Conservation (phyloP, 371 early-diverging fungal genomes). For the Zychaea mexicana region DNA sequence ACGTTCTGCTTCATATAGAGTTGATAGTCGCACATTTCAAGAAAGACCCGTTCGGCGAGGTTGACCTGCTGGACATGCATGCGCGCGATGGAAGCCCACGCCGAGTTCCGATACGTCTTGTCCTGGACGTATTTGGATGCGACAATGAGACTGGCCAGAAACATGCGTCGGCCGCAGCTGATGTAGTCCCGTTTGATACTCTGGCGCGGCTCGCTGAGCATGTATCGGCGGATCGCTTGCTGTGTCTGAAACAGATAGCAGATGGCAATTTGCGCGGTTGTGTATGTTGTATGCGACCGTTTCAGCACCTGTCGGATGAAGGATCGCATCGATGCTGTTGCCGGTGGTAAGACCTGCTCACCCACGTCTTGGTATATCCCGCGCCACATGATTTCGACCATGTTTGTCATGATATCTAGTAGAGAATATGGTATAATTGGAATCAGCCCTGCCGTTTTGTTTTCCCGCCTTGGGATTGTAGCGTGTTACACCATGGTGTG, state of each 20-base stretch:
- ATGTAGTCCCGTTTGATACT: constrained; percentile 32
- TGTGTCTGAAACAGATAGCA: constrained; percentile 63
- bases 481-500: too few relatives aligned
- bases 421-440: neutral
- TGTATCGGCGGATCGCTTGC: neutral
- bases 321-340: constrained; percentile 61
- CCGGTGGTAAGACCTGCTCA: constrained; percentile 18
- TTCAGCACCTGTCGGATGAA: constrained; percentile 80
- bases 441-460: too few relatives aligned
- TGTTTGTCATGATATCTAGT: constrained; percentile 9
- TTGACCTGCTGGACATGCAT: constrained; percentile 75
- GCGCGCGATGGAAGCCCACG: constrained; percentile 81
- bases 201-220: constrained; percentile 6
- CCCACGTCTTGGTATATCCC: constrained; percentile 23
- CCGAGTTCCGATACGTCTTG: constrained; percentile 77
- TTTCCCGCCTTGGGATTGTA: too few relatives aligned
- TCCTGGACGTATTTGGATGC: constrained; percentile 83
- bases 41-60: constrained; percentile 72
- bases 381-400: constrained; percentile 39
- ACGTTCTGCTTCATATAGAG: constrained; percentile 65
- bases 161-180: constrained; percentile 78
- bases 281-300: constrained; percentile 75
- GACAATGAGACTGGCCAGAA: constrained; percentile 73
- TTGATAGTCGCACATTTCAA: constrained; percentile 71
- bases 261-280: constrained; percentile 77